Conservation (phyloP, 169 alveolate genomes). For the Plasmodium fragile region DNA sequence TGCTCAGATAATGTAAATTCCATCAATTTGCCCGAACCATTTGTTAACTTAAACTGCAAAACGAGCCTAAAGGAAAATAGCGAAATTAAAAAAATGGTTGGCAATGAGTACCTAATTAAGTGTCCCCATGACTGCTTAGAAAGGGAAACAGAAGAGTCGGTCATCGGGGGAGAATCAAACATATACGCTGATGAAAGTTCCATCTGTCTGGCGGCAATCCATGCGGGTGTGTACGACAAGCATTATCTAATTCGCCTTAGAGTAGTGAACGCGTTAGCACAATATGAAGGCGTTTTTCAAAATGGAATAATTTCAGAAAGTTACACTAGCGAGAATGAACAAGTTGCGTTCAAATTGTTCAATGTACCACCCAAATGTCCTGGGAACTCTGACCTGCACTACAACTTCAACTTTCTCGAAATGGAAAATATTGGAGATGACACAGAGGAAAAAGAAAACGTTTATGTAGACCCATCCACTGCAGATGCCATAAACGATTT, state of each 20-base stretch:
- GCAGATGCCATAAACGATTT: constrained; percentile 72
- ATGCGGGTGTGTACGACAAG: constrained; percentile 86
- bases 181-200: constrained; percentile 88
- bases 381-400: background rate
- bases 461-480: constrained; percentile 47
- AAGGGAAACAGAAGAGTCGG: constrained; percentile 79
- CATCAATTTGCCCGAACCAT: constrained; percentile 81
- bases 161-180: constrained; percentile 89
- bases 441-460: constrained; percentile 41
- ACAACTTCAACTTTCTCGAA: constrained; percentile 14
- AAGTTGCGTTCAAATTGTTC: constrained; percentile 80
- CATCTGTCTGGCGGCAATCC: constrained; percentile 90
- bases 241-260: constrained; percentile 78
- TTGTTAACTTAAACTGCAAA: constrained; percentile 83
- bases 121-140: constrained; percentile 91
- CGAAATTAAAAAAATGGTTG: constrained; percentile 86
- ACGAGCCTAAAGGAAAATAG: constrained; percentile 81
- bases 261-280: constrained; percentile 82
- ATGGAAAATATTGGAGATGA: background rate
- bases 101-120: constrained; percentile 81
- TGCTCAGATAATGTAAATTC: constrained; percentile 80
- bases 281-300: constrained; percentile 85
- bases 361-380: constrained; percentile 81
- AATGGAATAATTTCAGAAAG: constrained; percentile 87
- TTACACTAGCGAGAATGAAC: constrained; percentile 78